These are phyloP conservation scores for Xylaria sp. DNA, from an alignment of 2,329 filamentous ascomycete species.

Conservation along the genomic window DNA sequence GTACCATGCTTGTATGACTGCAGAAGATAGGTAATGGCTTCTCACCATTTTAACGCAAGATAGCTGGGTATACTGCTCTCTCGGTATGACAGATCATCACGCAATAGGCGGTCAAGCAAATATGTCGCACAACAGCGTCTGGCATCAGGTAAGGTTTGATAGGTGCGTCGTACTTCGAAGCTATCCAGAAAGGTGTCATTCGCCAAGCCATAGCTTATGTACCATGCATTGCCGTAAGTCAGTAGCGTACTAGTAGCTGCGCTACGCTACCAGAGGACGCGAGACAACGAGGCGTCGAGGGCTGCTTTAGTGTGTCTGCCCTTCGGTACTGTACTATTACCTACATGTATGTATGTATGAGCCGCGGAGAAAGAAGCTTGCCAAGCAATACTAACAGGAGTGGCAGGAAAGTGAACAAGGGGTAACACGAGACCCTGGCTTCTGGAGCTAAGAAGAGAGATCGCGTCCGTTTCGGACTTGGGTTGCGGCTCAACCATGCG, in stretches of 20 bases:
- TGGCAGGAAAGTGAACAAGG: not conserved
- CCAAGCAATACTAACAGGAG: slow-evolving; percentile 6
- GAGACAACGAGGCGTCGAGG: not conserved
- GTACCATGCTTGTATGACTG: too few species aligned
- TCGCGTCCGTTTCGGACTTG: not conserved
- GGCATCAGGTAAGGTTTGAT: not conserved
- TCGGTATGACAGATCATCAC: too few species aligned
- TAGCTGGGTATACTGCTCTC: too few species aligned
- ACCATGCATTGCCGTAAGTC: not conserved
- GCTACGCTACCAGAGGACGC: too few species aligned
- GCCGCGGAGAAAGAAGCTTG: slow-evolving; percentile 14
- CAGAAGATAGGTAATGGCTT: too few species aligned
- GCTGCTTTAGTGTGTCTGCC: not conserved
- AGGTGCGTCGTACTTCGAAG: not conserved
- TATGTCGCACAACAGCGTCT: not conserved
- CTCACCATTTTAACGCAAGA: too few species aligned
- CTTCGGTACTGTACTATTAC: not conserved
- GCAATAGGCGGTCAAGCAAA: slow-evolving; percentile 4
- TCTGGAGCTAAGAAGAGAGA: slow-evolving; percentile 2
- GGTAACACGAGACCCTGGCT: not conserved
- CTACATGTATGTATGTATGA: not conserved
- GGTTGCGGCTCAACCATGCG: not conserved
- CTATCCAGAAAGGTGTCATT: not conserved
- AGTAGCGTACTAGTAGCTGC: not conserved
- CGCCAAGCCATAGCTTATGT: not conserved